These are phyloP conservation scores for Aspergillus neotritici DNA, from an alignment of 2,329 filamentous ascomycete genomes.

Conservation along the genomic window DNA sequence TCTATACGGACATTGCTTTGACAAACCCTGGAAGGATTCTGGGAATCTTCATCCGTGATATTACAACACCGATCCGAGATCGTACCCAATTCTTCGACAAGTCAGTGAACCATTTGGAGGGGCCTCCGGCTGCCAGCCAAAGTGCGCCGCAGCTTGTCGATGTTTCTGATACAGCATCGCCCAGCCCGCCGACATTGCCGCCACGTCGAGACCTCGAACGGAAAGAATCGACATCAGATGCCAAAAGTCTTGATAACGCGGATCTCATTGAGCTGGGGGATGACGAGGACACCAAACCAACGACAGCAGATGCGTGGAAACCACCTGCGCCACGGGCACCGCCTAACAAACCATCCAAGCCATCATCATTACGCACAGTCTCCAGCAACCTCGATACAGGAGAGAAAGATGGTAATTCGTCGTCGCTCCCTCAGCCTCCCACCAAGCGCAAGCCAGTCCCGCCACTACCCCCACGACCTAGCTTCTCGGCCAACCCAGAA, in stretches of 20 bases:
- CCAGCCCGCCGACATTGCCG: conserved; percentile 36
- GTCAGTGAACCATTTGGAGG: conserved; percentile 38
- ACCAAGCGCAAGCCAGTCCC: conserved; percentile 33
- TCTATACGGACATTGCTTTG: conserved; percentile 88
- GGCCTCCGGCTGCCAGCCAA: conserved; percentile 16
- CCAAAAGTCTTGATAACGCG: conserved; percentile 23
- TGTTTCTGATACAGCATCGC: conserved; percentile 18
- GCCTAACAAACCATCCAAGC: conserved; percentile 43
- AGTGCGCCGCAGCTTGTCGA: conserved; percentile 24
- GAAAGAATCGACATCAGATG: conserved; percentile 12
- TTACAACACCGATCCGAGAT: conserved; percentile 65
- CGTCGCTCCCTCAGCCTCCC: conserved; percentile 12
- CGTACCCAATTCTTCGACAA: conserved; percentile 72
- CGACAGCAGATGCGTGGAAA: conserved; percentile 11
- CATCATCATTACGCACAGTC: conserved; percentile 35
- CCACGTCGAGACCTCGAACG: conserved; percentile 30
- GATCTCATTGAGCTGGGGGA: conserved; percentile 40
- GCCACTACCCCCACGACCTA: conserved; percentile 34
- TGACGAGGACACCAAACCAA: conserved; percentile 16
- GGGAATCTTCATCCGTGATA: conserved; percentile 89
- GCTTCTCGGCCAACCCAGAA: conserved; percentile 16
- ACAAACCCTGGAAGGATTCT: conserved; percentile 77
- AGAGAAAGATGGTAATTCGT: conserved; percentile 5
- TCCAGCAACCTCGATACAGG: conserved; percentile 20
- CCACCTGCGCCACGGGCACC: conserved; percentile 21